Conservation (phyloP, 164 flowering plant species). For the Paratinospora sagittata region DNA sequence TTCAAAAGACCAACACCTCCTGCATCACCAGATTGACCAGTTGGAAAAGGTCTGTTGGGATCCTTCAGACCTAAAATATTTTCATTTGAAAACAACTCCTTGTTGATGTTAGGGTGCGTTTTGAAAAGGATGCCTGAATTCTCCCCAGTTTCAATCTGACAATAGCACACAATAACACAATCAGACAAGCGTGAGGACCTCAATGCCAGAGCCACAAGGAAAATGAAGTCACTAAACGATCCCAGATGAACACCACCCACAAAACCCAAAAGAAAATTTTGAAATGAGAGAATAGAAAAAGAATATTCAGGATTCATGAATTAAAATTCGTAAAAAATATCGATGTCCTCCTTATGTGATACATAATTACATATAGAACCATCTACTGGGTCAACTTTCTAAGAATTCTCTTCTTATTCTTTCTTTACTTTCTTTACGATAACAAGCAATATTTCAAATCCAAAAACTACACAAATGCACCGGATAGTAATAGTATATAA, state of each 20-base stretch:
- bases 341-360: not conserved
- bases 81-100: slow-evolving; percentile 74
- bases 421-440: not conserved
- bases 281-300: not conserved
- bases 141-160: slow-evolving; percentile 75
- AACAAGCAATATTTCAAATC: not conserved
- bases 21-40: slow-evolving; percentile 67
- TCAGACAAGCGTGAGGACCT: slow-evolving; percentile 1
- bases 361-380: not conserved
- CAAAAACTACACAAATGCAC: not conserved
- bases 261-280: not conserved
- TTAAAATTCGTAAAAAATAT: not conserved
- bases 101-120: slow-evolving; percentile 97
- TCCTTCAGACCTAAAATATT: slow-evolving; percentile 87
- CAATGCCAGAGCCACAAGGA: not conserved
- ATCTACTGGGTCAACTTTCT: not conserved
- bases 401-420: not conserved
- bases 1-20: slow-evolving; percentile 80
- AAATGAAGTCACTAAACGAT: not conserved
- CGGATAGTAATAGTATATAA: not conserved
- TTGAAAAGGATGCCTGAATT: slow-evolving; percentile 74
- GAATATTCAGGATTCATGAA: not conserved
- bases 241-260: not conserved
- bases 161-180: slow-evolving; percentile 5
- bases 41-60: slow-evolving; percentile 86